These are phyloP conservation scores for Alternaria infectoria DNA, from an alignment of 2,329 filamentous ascomycete genomes.

Conservation along the genomic window DNA sequence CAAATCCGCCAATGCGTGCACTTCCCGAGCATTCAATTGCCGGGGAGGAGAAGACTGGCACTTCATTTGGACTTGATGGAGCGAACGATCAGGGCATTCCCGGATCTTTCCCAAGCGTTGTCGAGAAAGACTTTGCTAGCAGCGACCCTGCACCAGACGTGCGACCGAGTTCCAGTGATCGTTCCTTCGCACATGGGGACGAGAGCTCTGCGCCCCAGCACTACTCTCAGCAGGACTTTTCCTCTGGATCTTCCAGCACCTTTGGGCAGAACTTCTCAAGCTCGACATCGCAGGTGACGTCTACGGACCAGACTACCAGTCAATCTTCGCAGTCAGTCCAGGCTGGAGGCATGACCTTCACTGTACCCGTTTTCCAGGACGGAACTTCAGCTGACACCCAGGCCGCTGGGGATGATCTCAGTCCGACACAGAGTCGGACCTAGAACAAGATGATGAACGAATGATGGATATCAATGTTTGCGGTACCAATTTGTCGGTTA, in stretches of 20 bases:
- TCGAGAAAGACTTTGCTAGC: constrained; percentile 12
- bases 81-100: background rate
- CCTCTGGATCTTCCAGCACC: constrained; percentile 5
- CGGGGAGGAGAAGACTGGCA: background rate
- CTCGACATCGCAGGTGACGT: background rate
- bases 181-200: constrained; percentile 2
- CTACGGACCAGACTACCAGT: background rate
- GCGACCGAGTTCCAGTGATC: background rate
- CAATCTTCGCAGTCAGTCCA: constrained; percentile 5
- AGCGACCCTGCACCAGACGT: constrained; percentile 1
- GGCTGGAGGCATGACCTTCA: constrained; percentile 26
- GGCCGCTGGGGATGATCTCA: constrained; percentile 9
- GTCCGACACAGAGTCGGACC: constrained; percentile 16
- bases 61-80: background rate
- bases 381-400: background rate
- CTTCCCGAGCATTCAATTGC: constrained; percentile 47
- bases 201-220: constrained; percentile 1
- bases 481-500: background rate
- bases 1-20: constrained; percentile 38
- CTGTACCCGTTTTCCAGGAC: constrained; percentile 25
- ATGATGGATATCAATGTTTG: background rate
- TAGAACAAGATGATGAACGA: constrained; percentile 1
- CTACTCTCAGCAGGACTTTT: constrained; percentile 5
- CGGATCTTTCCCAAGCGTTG: background rate
- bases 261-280: constrained; percentile 4